phyloP scores from a whole-genome alignment of 2,329 filamentous ascomycete species.

The Fusarium palustre region DNA sequence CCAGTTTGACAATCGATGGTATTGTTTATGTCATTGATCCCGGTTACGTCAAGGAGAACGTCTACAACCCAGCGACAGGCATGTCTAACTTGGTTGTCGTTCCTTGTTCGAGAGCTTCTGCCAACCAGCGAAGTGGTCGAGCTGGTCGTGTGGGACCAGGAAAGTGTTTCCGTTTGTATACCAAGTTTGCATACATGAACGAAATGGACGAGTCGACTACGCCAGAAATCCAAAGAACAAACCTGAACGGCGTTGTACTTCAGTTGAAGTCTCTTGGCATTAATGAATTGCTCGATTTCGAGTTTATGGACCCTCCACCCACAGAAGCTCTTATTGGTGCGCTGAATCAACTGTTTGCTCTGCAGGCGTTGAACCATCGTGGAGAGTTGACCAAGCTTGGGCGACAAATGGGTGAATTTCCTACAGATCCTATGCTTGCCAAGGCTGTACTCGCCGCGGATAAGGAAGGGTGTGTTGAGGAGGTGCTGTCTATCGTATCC shows the following conservation, averaged over 20 bases:
- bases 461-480: conserved; percentile 91
- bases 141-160: conserved; percentile 92
- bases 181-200: conserved; percentile 92
- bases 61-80: conserved; percentile 89
- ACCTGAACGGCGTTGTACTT: conserved; percentile 85
- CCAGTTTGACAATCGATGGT: conserved; percentile 92
- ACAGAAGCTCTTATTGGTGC: conserved; percentile 90
- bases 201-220: conserved; percentile 93
- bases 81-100: conserved; percentile 94
- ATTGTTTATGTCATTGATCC: conserved; percentile 97
- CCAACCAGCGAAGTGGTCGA: conserved; percentile 91
- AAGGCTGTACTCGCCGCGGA: conserved; percentile 90
- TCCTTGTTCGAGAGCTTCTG: conserved; percentile 89
- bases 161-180: conserved; percentile 94
- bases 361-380: conserved; percentile 88
- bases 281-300: conserved; percentile 91
- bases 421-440: conserved; percentile 90
- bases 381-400: conserved; percentile 92
- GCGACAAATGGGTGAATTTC: conserved; percentile 94
- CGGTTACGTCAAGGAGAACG: conserved; percentile 94
- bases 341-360: conserved; percentile 89
- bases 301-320: conserved; percentile 94
- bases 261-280: conserved; percentile 91
- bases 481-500: conserved; percentile 91
- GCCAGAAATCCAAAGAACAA: conserved; percentile 92